A percentile compares a stretch with the other conserved stretches of the same genome.
phyloP scores from a whole-genome alignment of 345 rosid species.

The Syzygium aromaticum region DNA sequence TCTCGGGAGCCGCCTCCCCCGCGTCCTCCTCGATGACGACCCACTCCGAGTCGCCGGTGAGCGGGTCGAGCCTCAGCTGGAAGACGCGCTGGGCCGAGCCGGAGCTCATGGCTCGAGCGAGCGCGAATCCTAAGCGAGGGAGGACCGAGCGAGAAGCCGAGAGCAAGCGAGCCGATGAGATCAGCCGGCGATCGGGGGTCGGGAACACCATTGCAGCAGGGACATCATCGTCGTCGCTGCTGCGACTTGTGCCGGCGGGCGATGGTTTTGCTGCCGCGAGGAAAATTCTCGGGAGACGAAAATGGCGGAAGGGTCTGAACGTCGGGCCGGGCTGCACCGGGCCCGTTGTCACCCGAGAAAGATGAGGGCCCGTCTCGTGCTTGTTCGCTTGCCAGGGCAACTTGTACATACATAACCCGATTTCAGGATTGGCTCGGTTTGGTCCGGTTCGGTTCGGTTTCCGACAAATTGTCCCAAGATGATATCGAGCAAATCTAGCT shows the following conservation, averaged over 20 bases:
- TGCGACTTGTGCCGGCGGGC: neutral
- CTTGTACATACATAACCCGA: neutral
- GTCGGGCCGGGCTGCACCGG: neutral
- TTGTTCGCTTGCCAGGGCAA: neutral
- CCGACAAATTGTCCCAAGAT: too few relatives aligned
- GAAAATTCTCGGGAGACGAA: neutral
- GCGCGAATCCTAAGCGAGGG: constrained; percentile 1
- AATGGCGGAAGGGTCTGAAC: neutral
- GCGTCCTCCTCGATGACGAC: constrained; percentile 47
- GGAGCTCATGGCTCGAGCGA: constrained; percentile 34
- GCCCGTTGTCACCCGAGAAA: neutral
- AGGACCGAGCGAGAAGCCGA: neutral
- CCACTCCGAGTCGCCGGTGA: constrained; percentile 67
- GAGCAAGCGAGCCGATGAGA: neutral
- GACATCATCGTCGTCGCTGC: neutral
- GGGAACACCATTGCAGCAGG: neutral
- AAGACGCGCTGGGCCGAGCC: constrained; percentile 32
- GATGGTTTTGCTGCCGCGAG: neutral
- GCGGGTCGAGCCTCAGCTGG: constrained; percentile 54
- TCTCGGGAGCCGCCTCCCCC: constrained; percentile 5
- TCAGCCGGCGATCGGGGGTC: neutral
- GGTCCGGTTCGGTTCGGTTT: neutral
- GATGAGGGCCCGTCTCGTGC: neutral
- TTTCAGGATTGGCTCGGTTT: too few relatives aligned
- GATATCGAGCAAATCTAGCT: neutral